A percentile compares a stretch with the other conserved stretches of the same genome.
phyloP scores from a whole-genome alignment of 768 basidiomycete species.

The Termitomyces sp. region DNA sequence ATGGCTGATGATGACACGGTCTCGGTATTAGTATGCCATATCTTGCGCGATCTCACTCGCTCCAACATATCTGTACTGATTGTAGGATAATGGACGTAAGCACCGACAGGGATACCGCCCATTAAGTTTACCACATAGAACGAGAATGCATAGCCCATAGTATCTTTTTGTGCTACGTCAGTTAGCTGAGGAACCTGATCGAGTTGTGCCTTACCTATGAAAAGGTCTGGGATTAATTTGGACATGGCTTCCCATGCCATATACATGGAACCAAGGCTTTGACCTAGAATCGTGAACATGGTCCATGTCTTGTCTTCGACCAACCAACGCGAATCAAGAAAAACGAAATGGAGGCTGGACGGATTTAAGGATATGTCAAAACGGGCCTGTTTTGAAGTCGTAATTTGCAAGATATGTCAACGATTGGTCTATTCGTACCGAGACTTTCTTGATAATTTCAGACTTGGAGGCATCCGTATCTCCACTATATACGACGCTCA shows the following conservation, averaged over 20 bases:
- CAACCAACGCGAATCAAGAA: slow-evolving; percentile 62
- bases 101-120: slow-evolving; percentile 69
- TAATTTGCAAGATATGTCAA: background rate
- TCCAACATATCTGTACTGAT: slow-evolving; percentile 93
- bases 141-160: slow-evolving; percentile 97
- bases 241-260: slow-evolving; percentile 83
- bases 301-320: slow-evolving; percentile 85
- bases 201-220: slow-evolving; percentile 60
- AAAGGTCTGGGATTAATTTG: slow-evolving; percentile 81
- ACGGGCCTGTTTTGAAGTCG: slow-evolving; percentile 48
- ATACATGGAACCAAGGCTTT: slow-evolving; percentile 84
- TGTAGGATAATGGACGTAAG: slow-evolving; percentile 96
- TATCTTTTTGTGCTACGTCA: slow-evolving; percentile 53
- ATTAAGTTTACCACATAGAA: slow-evolving; percentile 73
- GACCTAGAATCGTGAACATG: slow-evolving; percentile 88
- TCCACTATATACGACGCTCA: slow-evolving; percentile 87
- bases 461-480: slow-evolving; percentile 79
- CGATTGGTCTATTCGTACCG: slow-evolving; percentile 40
- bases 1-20: slow-evolving; percentile 51
- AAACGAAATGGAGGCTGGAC: slow-evolving; percentile 73
- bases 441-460: slow-evolving; percentile 76
- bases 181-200: background rate
- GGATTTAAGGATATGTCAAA: slow-evolving; percentile 78
- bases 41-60: slow-evolving; percentile 60
- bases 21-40: slow-evolving; percentile 61